A percentile compares a stretch with the other conserved stretches of the same genome.
These are phyloP conservation scores for Xylariaceae sp. DNA, from an alignment of 2,329 filamentous ascomycete genomes.

Conservation along the genomic window DNA sequence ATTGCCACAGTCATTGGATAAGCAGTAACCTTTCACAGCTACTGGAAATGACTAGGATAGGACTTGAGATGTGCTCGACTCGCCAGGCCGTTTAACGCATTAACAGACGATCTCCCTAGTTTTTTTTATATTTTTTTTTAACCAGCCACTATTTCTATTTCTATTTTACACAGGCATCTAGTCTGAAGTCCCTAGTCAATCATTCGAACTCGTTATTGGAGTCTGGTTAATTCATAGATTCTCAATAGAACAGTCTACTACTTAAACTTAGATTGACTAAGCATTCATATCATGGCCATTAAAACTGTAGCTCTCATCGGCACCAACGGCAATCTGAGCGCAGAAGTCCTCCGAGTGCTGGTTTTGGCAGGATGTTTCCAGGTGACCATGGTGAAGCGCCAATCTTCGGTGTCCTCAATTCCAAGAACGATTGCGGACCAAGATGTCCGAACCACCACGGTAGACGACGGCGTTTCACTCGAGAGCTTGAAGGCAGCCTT, in stretches of 20 bases:
- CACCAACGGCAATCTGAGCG: slow-evolving; percentile 46
- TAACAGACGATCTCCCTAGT: background rate
- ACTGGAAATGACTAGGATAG: no score
- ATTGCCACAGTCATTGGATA: no score
- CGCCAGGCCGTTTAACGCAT: slow-evolving; percentile 40
- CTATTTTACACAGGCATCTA: background rate
- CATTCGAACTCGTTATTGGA: no score
- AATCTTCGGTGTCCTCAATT: slow-evolving; percentile 22
- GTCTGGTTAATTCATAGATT: no score
- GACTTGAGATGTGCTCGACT: no score
- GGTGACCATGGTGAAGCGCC: slow-evolving; percentile 44
- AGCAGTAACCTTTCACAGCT: no score
- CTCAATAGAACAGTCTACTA: no score
- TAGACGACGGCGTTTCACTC: slow-evolving; percentile 41
- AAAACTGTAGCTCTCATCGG: slow-evolving; percentile 47
- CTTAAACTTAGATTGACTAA: background rate
- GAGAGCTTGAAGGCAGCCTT: slow-evolving; percentile 41
- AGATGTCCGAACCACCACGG: slow-evolving; percentile 28
- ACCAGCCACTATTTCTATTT: background rate
- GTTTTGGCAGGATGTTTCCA: slow-evolving; percentile 38
- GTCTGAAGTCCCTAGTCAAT: no score
- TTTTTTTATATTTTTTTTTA: background rate
- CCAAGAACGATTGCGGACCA: background rate
- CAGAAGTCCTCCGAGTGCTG: slow-evolving; percentile 42
- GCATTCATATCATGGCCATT: slow-evolving; percentile 36